phyloP scores from a whole-genome alignment of 73 alveolate species.

The Paramecium caudatum region DNA sequence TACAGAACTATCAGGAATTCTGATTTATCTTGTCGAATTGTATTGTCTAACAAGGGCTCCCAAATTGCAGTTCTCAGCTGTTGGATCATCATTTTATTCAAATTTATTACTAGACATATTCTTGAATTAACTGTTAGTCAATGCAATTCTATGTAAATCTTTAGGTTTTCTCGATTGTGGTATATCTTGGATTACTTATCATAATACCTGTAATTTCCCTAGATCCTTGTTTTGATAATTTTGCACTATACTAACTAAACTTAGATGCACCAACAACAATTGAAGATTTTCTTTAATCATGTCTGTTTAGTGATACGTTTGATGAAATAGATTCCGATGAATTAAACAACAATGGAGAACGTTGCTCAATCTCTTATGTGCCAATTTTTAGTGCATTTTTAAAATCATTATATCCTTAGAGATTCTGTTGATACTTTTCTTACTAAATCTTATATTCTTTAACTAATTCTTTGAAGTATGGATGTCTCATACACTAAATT shows the following conservation, averaged over 20 bases:
- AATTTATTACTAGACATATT: not conserved
- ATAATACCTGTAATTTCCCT: not conserved
- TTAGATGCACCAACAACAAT: conserved; percentile 1
- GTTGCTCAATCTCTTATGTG: conserved; percentile 18
- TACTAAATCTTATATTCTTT: not conserved
- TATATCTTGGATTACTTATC: not conserved
- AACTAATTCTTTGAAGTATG: conserved; percentile 51
- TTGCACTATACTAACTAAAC: conserved; percentile 50
- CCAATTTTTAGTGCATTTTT: conserved; percentile 33
- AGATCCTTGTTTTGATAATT: not conserved
- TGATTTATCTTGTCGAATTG: conserved; percentile 28
- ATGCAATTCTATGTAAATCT: conserved; percentile 58
- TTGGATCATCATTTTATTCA: conserved; percentile 7
- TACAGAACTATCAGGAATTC: conserved; percentile 26
- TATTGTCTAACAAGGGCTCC: conserved; percentile 28
- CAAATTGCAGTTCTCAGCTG: conserved; percentile 7
- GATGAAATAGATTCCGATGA: conserved; percentile 39
- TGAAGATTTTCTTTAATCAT: not conserved
- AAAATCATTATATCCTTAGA: conserved; percentile 7
- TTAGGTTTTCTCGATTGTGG: conserved; percentile 18
- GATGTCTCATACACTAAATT: conserved; percentile 40
- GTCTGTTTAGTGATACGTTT: conserved; percentile 10
- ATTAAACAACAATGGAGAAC: conserved; percentile 18
- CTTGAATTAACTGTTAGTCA: conserved; percentile 1
- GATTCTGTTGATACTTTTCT: not conserved